Percentiles rank a stretch among this genome's conserved stretches.
Conservation (phyloP, 257 asterid genomes). For the Nicotiana noctiflora region DNA sequence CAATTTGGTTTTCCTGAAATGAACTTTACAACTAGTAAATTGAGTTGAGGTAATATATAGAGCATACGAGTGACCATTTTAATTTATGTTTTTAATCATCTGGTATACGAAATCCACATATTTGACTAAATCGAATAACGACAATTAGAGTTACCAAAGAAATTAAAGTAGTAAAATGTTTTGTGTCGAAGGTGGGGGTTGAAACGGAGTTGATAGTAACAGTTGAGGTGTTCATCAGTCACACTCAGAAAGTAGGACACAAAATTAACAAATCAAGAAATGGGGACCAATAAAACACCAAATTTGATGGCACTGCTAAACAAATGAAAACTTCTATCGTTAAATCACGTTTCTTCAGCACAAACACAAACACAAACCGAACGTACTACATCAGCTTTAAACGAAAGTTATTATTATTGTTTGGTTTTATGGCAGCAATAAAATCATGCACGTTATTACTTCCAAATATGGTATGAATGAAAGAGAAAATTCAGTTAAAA, state of each 20-base stretch:
- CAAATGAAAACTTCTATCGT: not conserved
- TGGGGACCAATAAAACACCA: constrained; percentile 14
- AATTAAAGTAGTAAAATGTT: no score
- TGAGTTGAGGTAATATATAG: no score
- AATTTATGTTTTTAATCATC: no score
- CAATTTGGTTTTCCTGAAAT: no score
- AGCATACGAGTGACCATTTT: no score
- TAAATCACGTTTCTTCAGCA: not conserved
- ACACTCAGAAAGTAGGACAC: constrained; percentile 11
- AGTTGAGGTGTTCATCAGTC: constrained; percentile 28
- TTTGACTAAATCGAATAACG: no score
- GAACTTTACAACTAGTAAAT: no score
- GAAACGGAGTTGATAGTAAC: constrained; percentile 17
- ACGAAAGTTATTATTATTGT: not conserved
- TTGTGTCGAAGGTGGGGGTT: not conserved
- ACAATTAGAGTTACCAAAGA: no score
- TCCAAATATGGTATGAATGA: not conserved
- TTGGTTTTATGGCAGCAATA: not conserved
- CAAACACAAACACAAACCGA: not conserved
- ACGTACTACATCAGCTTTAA: not conserved
- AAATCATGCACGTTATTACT: not conserved
- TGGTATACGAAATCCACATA: no score
- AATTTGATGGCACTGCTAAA: constrained; percentile 22
- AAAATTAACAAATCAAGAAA: constrained; percentile 9
- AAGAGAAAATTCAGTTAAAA: not conserved